Evolutionary conservation across 352 stramenopile species (phyloP), one percentile per base, ranked within the genome.

Genomic region (Phytophthora boehmeriae): DNA sequence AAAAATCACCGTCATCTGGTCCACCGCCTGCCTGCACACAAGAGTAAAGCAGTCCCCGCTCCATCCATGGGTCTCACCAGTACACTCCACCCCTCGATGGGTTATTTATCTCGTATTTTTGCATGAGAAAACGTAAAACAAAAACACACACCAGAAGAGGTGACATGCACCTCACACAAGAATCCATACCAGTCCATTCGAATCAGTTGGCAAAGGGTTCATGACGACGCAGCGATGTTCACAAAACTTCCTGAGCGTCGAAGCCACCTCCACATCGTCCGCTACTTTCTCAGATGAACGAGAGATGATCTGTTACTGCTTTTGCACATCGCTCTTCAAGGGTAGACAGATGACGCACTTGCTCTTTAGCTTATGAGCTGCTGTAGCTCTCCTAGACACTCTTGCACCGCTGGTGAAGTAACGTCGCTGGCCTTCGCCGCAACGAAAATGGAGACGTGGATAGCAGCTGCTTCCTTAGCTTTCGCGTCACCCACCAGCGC

Each of bases 311-410:
- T 44, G 38, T 16, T 22, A 6, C 34, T 13, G 34, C 34, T n/a
- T n/a, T n/a, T 14, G 34, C 11, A 19, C 34, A 17, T 44, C 13
- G 16, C 38, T 17, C 3, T 30, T 30, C 25, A 30, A 30, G 25
- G 25, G 3, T 30, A 30, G 25, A 30, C 6, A 30, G 25, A 30
- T 30, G 25, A 30, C 25, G 25, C 25, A 30, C 28, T 28, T 42
- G 34, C 28, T 46, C 8, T 10, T 51, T 55, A 69, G 11, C 23
- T 44, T 1, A 87, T 41, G 43, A 83, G 32, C 13, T 70, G 46
- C 49, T 79, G 70, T 1, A 92, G 67, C 62, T 92, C 83, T 14
- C 68, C 61, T 8, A 92, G 59, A 42, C 83, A 92, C 45, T 83
- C 80, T 27, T 80, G 65, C 27, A 88, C 75, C 0, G 59, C 34